phyloP scores from a whole-genome alignment of 2,329 filamentous ascomycete genomes.

The Zalaria sp. region DNA sequence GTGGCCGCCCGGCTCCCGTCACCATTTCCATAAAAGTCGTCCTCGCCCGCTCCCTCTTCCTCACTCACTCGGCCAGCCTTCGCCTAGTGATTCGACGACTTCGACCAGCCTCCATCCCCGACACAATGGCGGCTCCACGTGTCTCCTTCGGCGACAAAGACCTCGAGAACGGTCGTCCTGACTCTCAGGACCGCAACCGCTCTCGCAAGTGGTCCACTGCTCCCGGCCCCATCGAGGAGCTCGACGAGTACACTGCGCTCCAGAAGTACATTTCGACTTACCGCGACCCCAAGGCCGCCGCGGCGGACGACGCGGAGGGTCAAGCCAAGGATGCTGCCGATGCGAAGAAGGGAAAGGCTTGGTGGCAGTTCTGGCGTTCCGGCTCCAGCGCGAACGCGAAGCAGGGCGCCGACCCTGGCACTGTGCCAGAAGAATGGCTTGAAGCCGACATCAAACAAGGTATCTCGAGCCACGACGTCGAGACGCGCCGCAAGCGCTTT shows the following conservation, averaged over 20 bases:
- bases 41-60: neutral
- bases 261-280: slow-evolving; percentile 56
- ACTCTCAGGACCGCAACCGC: slow-evolving; percentile 13
- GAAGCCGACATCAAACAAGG: slow-evolving; percentile 53
- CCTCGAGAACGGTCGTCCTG: slow-evolving; percentile 20
- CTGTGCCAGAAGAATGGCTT: slow-evolving; percentile 53
- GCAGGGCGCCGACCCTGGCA: slow-evolving; percentile 18
- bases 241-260: slow-evolving; percentile 51
- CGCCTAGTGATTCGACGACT: neutral
- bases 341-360: slow-evolving; percentile 36
- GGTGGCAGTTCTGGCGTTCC: slow-evolving; percentile 44
- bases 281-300: slow-evolving; percentile 42
- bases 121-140: slow-evolving; percentile 21
- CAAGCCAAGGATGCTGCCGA: slow-evolving; percentile 22
- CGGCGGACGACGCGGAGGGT: slow-evolving; percentile 27
- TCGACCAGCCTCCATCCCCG: neutral
- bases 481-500: slow-evolving; percentile 48
- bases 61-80: neutral
- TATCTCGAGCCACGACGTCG: slow-evolving; percentile 45
- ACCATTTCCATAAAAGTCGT: neutral
- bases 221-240: slow-evolving; percentile 28
- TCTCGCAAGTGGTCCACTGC: slow-evolving; percentile 25
- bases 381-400: slow-evolving; percentile 16
- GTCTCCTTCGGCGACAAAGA: slow-evolving; percentile 26
- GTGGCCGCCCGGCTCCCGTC: slow-evolving; percentile 2